Base-by-base conservation (phyloP, 1,139 yeast genomes). In the Debaryomycetaceae sp. region DNA sequence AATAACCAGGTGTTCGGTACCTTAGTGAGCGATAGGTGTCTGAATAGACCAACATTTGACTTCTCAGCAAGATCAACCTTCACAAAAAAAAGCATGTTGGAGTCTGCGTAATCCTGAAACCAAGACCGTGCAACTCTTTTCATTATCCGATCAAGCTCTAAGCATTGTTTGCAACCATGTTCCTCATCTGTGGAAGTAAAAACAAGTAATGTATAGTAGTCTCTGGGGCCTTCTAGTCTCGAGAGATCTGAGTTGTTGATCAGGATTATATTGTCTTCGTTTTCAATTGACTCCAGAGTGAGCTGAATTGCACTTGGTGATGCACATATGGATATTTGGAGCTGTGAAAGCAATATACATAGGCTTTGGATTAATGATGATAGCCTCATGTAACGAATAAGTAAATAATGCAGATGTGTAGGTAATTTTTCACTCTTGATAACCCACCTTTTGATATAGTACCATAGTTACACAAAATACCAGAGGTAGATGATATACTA, bases 1-100 rank as follows among this genome's bases (percentile, higher is more conserved):
- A 78, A 70, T 3, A 83, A 63, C 79, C 88, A 79, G 8, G 82
- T 49, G 45, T 79, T 81, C 1, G 94, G 92, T 3, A 83, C 76
- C 3, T 78, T 62, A 4, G 58, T 58, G 40, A 83, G 53, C 4
- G 63, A 58, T 38, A 81, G 51, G 17, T 60, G 58, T 19, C 61
- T 56, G 44, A 78, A 75, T 9, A 70, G 41, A 5, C 45, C 52
- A 9, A 65, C 49, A 36, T 71, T 64, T 7, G 64, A 50, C 28
- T 67, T 64, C 31, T 71, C 68, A 3, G 59, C 55, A 17, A 79
- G 72, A 47, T 84, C 91, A 11, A 78, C 70, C 35, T 65, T 64
- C 22, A 70, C 63, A 50, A 83, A 78, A 46, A 69, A 68, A 6
- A 79, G 61, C 30, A 62, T 56, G 41, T 65, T 55, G 28, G 63